These are phyloP conservation scores for Phytopythium boreale DNA, from an alignment of 352 stramenopile species.

Conservation along the genomic window DNA sequence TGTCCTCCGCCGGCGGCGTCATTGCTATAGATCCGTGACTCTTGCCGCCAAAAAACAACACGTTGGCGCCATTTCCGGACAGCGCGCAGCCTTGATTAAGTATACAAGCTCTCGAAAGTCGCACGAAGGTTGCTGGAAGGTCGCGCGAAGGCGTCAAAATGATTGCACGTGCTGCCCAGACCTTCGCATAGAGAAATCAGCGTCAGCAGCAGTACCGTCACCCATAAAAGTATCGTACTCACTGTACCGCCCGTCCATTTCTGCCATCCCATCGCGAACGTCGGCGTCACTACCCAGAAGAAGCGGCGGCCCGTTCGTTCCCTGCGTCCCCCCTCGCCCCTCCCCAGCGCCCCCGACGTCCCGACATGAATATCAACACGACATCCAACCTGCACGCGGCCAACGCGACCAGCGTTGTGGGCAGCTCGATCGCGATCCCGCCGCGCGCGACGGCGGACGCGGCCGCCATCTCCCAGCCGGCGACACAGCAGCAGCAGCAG, in stretches of 20 bases:
- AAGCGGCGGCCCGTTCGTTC: too few relatives aligned
- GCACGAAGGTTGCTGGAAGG: neutral
- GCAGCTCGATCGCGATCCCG: slow-evolving; percentile 67
- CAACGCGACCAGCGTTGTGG: slow-evolving; percentile 77
- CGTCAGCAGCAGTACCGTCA: neutral
- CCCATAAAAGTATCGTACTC: neutral
- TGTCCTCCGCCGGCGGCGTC: neutral
- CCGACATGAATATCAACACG: slow-evolving; percentile 32
- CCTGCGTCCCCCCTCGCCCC: neutral
- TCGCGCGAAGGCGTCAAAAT: neutral
- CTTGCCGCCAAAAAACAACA: neutral
- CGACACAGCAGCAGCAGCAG: slow-evolving; percentile 12
- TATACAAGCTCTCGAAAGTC: neutral
- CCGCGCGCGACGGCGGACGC: slow-evolving; percentile 27
- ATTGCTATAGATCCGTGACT: neutral
- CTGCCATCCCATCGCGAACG: neutral
- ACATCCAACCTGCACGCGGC: slow-evolving; percentile 75
- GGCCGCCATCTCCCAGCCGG: slow-evolving; percentile 23
- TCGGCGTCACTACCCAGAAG: neutral
- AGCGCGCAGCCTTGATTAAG: too few relatives aligned
- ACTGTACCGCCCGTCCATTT: neutral
- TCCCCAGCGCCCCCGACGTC: neutral
- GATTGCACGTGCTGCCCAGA: neutral
- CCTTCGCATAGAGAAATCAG: too few relatives aligned
- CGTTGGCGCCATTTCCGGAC: neutral